Conservation (phyloP, 768 basidiomycete genomes). For the Daedaleopsis nitida region DNA sequence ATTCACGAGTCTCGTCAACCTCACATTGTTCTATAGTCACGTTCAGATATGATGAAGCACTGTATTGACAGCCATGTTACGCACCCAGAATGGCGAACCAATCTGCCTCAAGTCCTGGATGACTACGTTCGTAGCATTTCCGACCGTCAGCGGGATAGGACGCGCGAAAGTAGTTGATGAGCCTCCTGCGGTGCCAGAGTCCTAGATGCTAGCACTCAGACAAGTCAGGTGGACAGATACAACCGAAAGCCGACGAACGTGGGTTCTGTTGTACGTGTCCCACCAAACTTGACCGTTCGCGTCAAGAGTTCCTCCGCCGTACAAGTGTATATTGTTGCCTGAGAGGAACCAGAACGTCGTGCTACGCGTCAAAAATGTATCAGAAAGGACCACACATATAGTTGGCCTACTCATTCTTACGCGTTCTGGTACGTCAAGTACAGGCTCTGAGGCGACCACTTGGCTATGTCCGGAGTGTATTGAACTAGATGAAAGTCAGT, state of each 20-base stretch:
- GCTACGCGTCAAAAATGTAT: conserved; percentile 18
- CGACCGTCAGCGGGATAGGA: conserved; percentile 46
- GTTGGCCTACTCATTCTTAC: conserved; percentile 25
- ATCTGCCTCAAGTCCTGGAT: conserved; percentile 42
- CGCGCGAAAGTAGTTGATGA: conserved; percentile 45
- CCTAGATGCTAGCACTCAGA: conserved; percentile 19
- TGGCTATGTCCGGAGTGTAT: conserved; percentile 43
- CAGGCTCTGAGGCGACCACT: conserved; percentile 42
- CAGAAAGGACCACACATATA: neutral
- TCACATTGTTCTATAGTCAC: conserved; percentile 24
- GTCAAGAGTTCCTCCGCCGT: conserved; percentile 50
- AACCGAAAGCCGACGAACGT: conserved; percentile 10
- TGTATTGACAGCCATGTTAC: conserved; percentile 9
- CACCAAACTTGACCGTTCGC: conserved; percentile 49
- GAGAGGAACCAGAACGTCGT: conserved; percentile 45
- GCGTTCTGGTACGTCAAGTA: conserved; percentile 47
- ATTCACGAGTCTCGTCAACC: neutral
- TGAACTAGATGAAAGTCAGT: conserved; percentile 24
- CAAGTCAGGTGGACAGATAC: neutral
- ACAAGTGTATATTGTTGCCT: conserved; percentile 38
- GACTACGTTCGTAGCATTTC: conserved; percentile 43
- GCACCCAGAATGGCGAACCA: conserved; percentile 45
- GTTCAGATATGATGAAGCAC: neutral
- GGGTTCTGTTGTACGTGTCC: conserved; percentile 31
- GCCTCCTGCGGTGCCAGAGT: conserved; percentile 43